Base-by-base conservation (phyloP, 2,329 filamentous ascomycete species). In the Exophiala dermatitidis region DNA sequence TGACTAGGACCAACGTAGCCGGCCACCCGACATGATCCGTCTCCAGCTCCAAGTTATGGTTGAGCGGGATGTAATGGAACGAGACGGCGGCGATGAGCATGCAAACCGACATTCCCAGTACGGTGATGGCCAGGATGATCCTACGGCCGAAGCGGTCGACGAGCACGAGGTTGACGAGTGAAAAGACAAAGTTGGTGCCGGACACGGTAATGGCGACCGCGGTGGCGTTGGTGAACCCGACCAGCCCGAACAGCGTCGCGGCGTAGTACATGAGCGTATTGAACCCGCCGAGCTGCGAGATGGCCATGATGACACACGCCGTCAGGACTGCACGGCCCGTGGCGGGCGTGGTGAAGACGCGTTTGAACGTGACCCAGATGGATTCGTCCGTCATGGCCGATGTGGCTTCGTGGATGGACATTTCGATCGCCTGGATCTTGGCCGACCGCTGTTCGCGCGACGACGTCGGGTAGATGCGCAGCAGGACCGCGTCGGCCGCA, bases 261-360 rank as follows among this genome's bases (percentile, higher is more conserved):
- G 86, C 88, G 67, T 89, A 95, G 70, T 95, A 95, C 88, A 94
- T 95, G 29, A 95, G 75, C 5, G 86, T 90, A 71, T 95, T 94
- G 69, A 93, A 91, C 1, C 88, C 90, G 64, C 86, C 91, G 0
- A 95, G 77, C 68, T 97, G 91, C 69, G 95, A 90, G 4, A 94
- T 73, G 0, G 83, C 88, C 66, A 95, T 90, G 2, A 96, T 76
- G 60, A 93, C 78, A 69, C 90, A 94, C 1, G 90, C 89, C 65
- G 95, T 93, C 0, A 79, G 79, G 66, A 96, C 69, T 0, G 90
- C 90, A 54, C 89, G 80, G 49, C 46, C 38, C 29, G 58, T 57
- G 7, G 60, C 46, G 6, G 58, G 52, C 9, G 53, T 41, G 34
- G 50, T 40, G 28, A 60, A 53, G 9, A 61, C 46, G 26, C 54